Conservation (phyloP, 768 basidiomycete genomes). For the Suillus placidus region DNA sequence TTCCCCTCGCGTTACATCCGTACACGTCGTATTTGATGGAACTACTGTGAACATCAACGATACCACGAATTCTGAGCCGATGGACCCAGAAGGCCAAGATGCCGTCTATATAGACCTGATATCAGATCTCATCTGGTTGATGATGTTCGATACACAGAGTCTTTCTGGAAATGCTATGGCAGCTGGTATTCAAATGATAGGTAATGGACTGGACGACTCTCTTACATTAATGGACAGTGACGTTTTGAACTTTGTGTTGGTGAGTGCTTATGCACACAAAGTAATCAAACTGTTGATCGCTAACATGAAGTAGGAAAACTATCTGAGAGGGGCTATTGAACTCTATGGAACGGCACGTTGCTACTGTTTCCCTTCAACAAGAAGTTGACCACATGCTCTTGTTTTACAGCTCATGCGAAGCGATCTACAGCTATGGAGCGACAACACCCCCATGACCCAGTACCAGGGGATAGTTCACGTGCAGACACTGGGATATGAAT, state of each 20-base stretch:
- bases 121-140: neutral
- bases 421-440: neutral
- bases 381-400: neutral
- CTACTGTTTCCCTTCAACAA: neutral
- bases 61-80: neutral
- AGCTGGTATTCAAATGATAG: neutral
- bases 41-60: neutral
- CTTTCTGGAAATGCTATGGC: neutral
- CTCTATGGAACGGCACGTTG: neutral
- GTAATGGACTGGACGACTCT: neutral
- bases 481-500: neutral
- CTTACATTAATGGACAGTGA: neutral
- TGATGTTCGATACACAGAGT: neutral
- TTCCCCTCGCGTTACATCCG: neutral
- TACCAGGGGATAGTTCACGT: neutral
- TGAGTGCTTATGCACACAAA: neutral
- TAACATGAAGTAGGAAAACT: neutral
- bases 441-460: neutral
- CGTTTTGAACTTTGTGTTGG: neutral
- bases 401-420: neutral
- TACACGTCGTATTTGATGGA: neutral
- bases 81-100: neutral
- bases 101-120: neutral
- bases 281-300: neutral
- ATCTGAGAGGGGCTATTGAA: neutral